Evolutionary conservation across 176 grass and related monocot genomes (phyloP), one percentile per base, ranked within the genome.

Genomic region (Microstegium vimineum): DNA sequence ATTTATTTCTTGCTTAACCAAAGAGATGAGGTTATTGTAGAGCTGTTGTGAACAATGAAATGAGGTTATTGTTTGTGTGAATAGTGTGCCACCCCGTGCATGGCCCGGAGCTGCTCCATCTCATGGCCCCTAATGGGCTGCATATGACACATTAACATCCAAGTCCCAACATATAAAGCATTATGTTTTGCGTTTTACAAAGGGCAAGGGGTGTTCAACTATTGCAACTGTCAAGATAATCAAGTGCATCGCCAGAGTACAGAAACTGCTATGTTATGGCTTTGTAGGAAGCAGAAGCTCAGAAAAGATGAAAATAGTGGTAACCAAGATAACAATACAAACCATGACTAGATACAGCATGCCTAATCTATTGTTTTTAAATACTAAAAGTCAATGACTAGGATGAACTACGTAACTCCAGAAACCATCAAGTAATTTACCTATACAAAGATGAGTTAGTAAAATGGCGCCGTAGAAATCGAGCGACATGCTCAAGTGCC

Each of bases 401-500:
- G n/a, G 43, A 81, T 46, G 62, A 28, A 79, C 34, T 27, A 14
- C 31, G 20, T 62, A 74, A 54, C 13, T 49, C 14, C 56, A 54
- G 5, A 92, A 60, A 51, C 20, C 31, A 28, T 67, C 46, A 66
- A 43, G 34, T 49, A 28, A 84, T 74, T 46, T 90, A 99, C 97
- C 87, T 99, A 89, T 95, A 96, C 20, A 99, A 43, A 77, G 93
- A 96, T 41, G 97, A 96, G 65, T 22, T 84, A 22, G 57, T 78
- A 74, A 99, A 94, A 86, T 99, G 90, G 62, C 74, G 74, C 40
- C 91, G 87, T 69, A 99, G 80, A 83, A 92, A 99, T 81, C 87
- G 95, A 71, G 93, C 74, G 30, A 93, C 91, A 86, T 90, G 93
- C 67, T 94, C 89, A 30, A 96, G 87, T 12, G 93, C 91, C 97